A percentile compares a stretch with the other conserved stretches of the same genome.
Evolutionary conservation across 2,329 filamentous ascomycete genomes (phyloP).

Genomic region (Fusarium annulatum): DNA sequence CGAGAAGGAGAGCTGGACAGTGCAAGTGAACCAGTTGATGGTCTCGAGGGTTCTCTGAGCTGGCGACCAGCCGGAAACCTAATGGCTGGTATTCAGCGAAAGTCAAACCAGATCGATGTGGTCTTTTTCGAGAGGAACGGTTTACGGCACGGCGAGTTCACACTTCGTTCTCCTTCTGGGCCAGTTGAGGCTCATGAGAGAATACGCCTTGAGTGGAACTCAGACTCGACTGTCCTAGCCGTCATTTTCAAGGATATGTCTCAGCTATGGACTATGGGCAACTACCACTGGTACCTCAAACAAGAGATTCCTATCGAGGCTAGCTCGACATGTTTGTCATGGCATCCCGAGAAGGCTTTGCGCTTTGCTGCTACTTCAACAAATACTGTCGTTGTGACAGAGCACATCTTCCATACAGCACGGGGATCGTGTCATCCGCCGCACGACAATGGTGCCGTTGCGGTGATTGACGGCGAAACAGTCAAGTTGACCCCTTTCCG

Average conservation of each 20-base stretch:
- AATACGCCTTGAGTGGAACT: constrained; percentile 85
- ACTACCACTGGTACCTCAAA: constrained; percentile 98
- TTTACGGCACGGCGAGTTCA: constrained; percentile 94
- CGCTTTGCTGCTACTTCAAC: constrained; percentile 68
- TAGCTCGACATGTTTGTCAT: constrained; percentile 59
- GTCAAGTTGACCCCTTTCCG: constrained; percentile 89
- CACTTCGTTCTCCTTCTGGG: constrained; percentile 74
- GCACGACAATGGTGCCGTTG: constrained; percentile 81
- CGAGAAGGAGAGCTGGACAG: constrained; percentile 91
- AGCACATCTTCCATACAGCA: constrained; percentile 75
- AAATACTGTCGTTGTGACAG: constrained; percentile 65
- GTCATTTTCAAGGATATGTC: constrained; percentile 78
- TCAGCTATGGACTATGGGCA: constrained; percentile 97
- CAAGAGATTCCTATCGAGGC: constrained; percentile 74
- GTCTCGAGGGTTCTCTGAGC: constrained; percentile 85
- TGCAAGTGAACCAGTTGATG: constrained; percentile 93
- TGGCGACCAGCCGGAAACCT: constrained; percentile 94
- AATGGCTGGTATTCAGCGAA: constrained; percentile 84
- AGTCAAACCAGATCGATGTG: constrained; percentile 77
- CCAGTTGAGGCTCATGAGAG: constrained; percentile 63
- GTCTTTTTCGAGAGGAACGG: constrained; percentile 98
- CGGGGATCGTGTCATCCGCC: constrained; percentile 77
- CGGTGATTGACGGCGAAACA: constrained; percentile 82
- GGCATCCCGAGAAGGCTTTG: constrained; percentile 89
- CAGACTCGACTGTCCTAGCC: constrained; percentile 89